Percentiles rank a stretch among this genome's conserved stretches.
phyloP scores from a whole-genome alignment of 208 protist genomes.

The Leishmania braziliensis region DNA sequence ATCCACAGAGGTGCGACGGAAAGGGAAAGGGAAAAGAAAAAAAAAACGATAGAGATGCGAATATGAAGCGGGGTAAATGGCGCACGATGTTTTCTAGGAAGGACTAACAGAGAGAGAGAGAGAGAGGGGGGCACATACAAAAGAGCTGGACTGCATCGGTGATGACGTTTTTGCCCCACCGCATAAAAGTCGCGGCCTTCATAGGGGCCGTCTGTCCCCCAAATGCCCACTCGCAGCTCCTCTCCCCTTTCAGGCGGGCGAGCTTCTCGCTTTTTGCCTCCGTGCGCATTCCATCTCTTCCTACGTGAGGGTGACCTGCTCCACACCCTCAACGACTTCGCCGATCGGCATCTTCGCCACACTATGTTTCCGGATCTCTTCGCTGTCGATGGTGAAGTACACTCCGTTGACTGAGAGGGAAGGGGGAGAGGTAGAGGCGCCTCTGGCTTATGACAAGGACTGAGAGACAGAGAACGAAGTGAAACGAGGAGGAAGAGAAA shows the following conservation, averaged over 20 bases:
- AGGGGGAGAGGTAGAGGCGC: no score
- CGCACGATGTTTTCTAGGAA: background rate
- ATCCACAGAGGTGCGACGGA: no score
- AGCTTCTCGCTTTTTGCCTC: background rate
- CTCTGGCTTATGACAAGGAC: background rate
- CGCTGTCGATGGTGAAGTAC: background rate
- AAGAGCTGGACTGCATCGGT: background rate
- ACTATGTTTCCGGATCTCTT: background rate
- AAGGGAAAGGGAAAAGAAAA: background rate
- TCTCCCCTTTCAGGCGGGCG: background rate
- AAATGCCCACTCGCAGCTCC: background rate
- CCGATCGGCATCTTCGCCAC: background rate
- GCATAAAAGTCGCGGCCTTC: no score
- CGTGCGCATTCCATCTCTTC: background rate
- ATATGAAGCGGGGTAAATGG: background rate
- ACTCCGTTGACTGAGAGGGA: background rate
- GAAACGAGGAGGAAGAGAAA: background rate
- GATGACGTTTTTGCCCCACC: background rate
- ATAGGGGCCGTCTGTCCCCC: no score
- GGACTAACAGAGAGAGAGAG: background rate
- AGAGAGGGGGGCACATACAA: background rate
- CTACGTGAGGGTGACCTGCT: background rate
- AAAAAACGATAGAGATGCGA: background rate
- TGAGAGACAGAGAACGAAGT: background rate
- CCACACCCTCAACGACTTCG: background rate